Evolutionary conservation across 257 asterid genomes (phyloP), one percentile per base, ranked within the genome.

Genomic region (Linaria vulgaris): DNA sequence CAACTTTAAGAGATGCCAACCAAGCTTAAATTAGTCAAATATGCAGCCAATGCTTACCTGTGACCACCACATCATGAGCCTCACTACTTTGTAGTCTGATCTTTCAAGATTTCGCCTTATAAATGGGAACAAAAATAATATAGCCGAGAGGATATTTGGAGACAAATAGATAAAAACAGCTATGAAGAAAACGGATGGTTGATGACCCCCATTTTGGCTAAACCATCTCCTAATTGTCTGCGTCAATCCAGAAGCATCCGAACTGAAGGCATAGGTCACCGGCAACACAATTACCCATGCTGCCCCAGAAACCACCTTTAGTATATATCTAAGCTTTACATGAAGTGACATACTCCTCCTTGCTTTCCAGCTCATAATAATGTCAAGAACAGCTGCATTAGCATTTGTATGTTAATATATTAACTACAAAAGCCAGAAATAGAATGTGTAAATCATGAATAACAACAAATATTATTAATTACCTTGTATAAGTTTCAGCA

Each of bases 51-150:
- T 43, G 23, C 67, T 50, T 78, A 92, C 99, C 97, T 92, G 99
- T 30, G 99, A 87, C 99, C 99, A 92, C 99, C 99, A 92, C 99
- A 92, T 89, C 82, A 87, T 84, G 56, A 92, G 82, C 84, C 97
- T 83, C 78, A 81, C 84, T 63, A 92, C 71, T 75, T 61, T 89
- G 86, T 73, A 85, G 56, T 92, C 99, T 23, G 97, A 89, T 74
- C 88, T 80, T 78, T 92, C 99, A 67, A 92, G 96, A 62, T 47
- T 60, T 72, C 95, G 85, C 68, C 99, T 94, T 74, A 89, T 81
- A 70, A 83, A 83, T 22, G 99, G 99, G 60, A 92, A 78, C 69
- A 85, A 64, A 73, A 92, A 92, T 51, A 92, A 67, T 76, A 84
- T 63, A 59, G 86, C 94, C 54, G 97, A 87, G 59, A 92, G 97